Conservation (phyloP, 2,329 filamentous ascomycete genomes). For the Claviceps arundinis region DNA sequence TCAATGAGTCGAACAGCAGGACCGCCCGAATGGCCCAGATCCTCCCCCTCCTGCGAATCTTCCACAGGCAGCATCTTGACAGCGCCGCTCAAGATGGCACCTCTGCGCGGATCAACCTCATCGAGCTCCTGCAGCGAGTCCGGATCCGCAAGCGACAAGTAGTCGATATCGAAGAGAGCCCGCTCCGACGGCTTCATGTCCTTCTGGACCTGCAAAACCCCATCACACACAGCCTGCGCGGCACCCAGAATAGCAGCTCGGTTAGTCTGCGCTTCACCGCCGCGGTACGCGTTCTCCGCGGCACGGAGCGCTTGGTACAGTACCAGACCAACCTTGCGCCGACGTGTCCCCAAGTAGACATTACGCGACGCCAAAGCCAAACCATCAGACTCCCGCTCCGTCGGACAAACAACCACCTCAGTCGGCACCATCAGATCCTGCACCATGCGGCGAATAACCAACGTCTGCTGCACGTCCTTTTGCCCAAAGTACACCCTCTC, state of each 20-base stretch:
- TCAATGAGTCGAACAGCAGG: constrained; percentile 82
- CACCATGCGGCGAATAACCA: constrained; percentile 77
- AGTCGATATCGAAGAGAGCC: constrained; percentile 72
- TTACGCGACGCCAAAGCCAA: constrained; percentile 88
- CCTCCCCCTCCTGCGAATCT: constrained; percentile 53
- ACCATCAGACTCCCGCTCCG: constrained; percentile 65
- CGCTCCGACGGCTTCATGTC: constrained; percentile 45
- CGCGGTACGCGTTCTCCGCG: constrained; percentile 54
- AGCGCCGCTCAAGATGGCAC: constrained; percentile 79
- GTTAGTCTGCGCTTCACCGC: constrained; percentile 22
- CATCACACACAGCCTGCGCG: constrained; percentile 47
- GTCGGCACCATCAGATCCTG: constrained; percentile 73
- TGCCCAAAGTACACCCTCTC: constrained; percentile 84
- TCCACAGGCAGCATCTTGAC: constrained; percentile 81
- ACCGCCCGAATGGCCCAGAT: constrained; percentile 58
- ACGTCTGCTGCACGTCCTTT: constrained; percentile 94
- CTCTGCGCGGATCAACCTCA: constrained; percentile 51
- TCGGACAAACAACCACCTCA: constrained; percentile 60
- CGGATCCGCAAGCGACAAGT: constrained; percentile 81
- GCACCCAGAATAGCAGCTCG: constrained; percentile 59
- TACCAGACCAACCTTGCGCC: constrained; percentile 60
- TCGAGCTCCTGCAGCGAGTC: constrained; percentile 70
- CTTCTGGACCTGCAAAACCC: constrained; percentile 47
- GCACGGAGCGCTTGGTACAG: constrained; percentile 55
- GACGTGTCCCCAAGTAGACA: constrained; percentile 70